A percentile compares a stretch with the other conserved stretches of the same genome.
These are phyloP conservation scores for Coemansia sp. DNA, from an alignment of 371 early-diverging fungal species.

Conservation along the genomic window DNA sequence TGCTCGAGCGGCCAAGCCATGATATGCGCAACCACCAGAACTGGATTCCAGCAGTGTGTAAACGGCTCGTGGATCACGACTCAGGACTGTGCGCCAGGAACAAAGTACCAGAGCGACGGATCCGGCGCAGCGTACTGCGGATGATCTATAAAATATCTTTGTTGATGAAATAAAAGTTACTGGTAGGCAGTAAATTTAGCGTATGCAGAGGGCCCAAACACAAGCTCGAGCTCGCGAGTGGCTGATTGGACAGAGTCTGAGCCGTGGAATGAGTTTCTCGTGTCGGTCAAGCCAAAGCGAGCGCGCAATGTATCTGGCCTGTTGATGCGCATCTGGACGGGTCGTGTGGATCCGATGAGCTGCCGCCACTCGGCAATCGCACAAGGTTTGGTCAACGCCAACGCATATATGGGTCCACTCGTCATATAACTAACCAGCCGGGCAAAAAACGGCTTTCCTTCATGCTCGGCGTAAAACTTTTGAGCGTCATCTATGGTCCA, in stretches of 20 bases:
- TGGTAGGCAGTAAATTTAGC: too few species aligned
- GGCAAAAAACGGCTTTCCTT: constrained; percentile 64
- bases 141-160: neutral
- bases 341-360: constrained; percentile 76
- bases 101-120: constrained; percentile 8
- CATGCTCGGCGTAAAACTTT: constrained; percentile 72
- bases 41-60: constrained; percentile 13
- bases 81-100: constrained; percentile 5
- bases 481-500: constrained; percentile 67
- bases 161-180: too few species aligned
- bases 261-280: too few species aligned
- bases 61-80: constrained; percentile 9
- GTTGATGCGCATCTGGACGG: constrained; percentile 41
- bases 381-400: constrained; percentile 65
- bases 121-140: constrained; percentile 6
- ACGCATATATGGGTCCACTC: constrained; percentile 67
- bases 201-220: constrained; percentile 13
- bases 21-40: neutral
- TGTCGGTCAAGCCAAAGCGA: constrained; percentile 68
- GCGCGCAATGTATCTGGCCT: constrained; percentile 54
- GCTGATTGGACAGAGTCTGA: constrained; percentile 54
- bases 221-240: constrained; percentile 13
- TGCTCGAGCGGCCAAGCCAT: constrained; percentile 1
- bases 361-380: constrained; percentile 69
- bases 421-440: constrained; percentile 72